phyloP scores from a whole-genome alignment of 2,329 filamentous ascomycete genomes.

The Rugonectria rugulosa region DNA sequence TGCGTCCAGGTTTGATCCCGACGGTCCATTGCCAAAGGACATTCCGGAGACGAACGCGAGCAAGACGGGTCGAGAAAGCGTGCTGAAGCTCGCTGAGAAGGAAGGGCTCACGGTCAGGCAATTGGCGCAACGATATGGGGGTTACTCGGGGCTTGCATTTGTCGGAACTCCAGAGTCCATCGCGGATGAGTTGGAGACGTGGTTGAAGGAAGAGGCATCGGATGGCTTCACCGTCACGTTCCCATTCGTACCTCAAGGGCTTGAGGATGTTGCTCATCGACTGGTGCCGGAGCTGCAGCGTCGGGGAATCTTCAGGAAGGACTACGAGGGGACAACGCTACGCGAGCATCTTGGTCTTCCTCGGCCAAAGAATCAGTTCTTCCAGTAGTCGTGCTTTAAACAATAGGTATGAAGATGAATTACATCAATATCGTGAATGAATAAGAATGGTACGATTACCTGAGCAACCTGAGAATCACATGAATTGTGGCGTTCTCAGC shows the following conservation, averaged over 20 bases:
- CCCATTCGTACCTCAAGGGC: slow-evolving; percentile 58
- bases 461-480: too few species aligned
- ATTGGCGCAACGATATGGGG: slow-evolving; percentile 58
- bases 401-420: too few species aligned
- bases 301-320: slow-evolving; percentile 57
- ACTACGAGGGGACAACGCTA: slow-evolving; percentile 61
- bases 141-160: slow-evolving; percentile 58
- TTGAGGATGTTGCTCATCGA: slow-evolving; percentile 56
- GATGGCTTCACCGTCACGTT: slow-evolving; percentile 61
- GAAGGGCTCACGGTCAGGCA: slow-evolving; percentile 59
- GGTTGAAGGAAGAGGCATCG: slow-evolving; percentile 55
- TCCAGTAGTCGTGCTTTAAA: too few species aligned
- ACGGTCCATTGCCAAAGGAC: slow-evolving; percentile 55
- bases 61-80: slow-evolving; percentile 54
- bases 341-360: slow-evolving; percentile 62
- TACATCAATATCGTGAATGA: too few species aligned
- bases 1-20: slow-evolving; percentile 56
- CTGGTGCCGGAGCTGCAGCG: slow-evolving; percentile 60
- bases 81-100: slow-evolving; percentile 52
- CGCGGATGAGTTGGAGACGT: slow-evolving; percentile 57
- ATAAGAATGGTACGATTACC: too few species aligned
- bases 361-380: slow-evolving; percentile 52
- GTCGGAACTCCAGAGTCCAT: slow-evolving; percentile 57
- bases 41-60: slow-evolving; percentile 63
- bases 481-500: too few species aligned